Base-by-base conservation (phyloP, 345 rosid genomes). In the Physaria fendleri region DNA sequence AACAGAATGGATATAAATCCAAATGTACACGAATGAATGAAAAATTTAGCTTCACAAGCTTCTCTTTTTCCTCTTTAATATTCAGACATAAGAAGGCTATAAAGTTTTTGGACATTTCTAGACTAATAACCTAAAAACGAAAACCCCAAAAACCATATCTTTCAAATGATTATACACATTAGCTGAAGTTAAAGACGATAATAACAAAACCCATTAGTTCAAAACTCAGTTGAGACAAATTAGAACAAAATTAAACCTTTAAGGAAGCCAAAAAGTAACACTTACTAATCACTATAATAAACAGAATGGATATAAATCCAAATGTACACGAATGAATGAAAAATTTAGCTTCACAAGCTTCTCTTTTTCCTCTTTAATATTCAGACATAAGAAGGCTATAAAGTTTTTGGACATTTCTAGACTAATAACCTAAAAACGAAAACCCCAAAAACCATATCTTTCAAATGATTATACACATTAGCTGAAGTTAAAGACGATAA, bases 181-280 rank as follows among this genome's bases (percentile, higher is more conserved):
- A 66, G 57, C 44, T 48, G 1, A 66, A 66, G 71, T 66, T 59
- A 57, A 47, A 48, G 24, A 58, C 14, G 18, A 23, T 13, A 48
- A 21, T n/a, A 57, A 15, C 11, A 21, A 66, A 66, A 46, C 40
- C 50, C 24, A 53, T 54, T 47, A 65, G 62, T 11, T 35, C 38
- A 5, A 39, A 56, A 48, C 28, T 47, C 50, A 47, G 48, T 40
- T 11, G 5, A 56, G 3, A 8, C 7, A n/a, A 27, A n/a, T n/a
- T n/a, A n/a, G n/a, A n/a, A n/a, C n/a, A n/a, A n/a, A n/a, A n/a
- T n/a, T n/a, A n/a, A n/a, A n/a, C n/a, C n/a, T n/a, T n/a, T n/a
- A n/a, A n/a, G n/a, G n/a, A n/a, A n/a, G n/a, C n/a, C n/a, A n/a
- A n/a, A n/a, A n/a, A n/a, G 15, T 34, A 11, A 2, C 30, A 62